phyloP scores from a whole-genome alignment of 2,329 filamentous ascomycete genomes.

The Mycosphaerella sp. region DNA sequence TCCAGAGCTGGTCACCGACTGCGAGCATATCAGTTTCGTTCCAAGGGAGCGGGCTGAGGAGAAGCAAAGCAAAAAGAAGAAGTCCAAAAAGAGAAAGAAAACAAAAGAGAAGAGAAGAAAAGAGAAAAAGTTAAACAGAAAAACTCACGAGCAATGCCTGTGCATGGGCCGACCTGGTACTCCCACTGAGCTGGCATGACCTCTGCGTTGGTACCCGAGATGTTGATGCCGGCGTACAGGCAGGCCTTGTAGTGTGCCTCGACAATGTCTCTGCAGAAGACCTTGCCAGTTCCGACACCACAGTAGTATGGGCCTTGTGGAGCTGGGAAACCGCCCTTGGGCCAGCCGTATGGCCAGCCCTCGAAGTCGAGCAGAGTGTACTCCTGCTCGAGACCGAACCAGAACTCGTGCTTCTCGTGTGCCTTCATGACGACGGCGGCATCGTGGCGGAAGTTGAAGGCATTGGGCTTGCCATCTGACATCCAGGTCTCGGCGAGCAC shows the following conservation, averaged over 20 bases:
- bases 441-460: slow-evolving; percentile 97
- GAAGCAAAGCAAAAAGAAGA: background rate
- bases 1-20: slow-evolving; percentile 97
- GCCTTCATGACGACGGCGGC: slow-evolving; percentile 83
- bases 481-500: slow-evolving; percentile 95
- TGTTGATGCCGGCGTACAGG: slow-evolving; percentile 83
- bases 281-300: slow-evolving; percentile 94
- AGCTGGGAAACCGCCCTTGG: slow-evolving; percentile 78
- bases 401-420: slow-evolving; percentile 75
- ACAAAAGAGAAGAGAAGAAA: background rate
- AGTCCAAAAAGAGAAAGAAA: background rate
- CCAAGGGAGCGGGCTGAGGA: background rate
- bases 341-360: slow-evolving; percentile 90
- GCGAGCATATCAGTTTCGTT: slow-evolving; percentile 10
- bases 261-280: slow-evolving; percentile 96
- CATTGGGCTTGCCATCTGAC: slow-evolving; percentile 89
- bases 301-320: slow-evolving; percentile 96
- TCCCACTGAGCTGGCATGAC: slow-evolving; percentile 99
- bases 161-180: slow-evolving; percentile 89
- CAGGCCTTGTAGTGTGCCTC: slow-evolving; percentile 90
- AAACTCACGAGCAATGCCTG: slow-evolving; percentile 70
- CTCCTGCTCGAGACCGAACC: slow-evolving; percentile 98
- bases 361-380: slow-evolving; percentile 86
- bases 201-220: slow-evolving; percentile 98
- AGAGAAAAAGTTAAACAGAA: too few species aligned